Evolutionary conservation across 2,329 filamentous ascomycete genomes (phyloP), one percentile per base, ranked within the genome.

Genomic region (Epichloe uncinata): DNA sequence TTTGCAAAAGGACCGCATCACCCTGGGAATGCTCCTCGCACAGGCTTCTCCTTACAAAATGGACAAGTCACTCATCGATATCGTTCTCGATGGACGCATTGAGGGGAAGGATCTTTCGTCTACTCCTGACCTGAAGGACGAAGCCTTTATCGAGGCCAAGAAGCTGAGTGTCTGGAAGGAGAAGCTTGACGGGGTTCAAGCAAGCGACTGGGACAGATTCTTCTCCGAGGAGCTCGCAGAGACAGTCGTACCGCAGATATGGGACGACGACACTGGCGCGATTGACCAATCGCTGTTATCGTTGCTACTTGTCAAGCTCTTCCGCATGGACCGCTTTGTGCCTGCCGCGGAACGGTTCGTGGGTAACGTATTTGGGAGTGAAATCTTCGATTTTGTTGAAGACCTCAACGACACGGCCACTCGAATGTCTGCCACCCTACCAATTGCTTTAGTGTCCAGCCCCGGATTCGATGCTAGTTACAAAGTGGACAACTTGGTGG

Each of bases 381-480:
- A 83, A 45, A 76, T 97, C 45, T 82, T 95, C 51, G 88, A 96
- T 56, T 79, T 86, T 45, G 84, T 83, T 45, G 87, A 91, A 60
- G 90, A 97, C 63, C 78, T 98, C 44, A 83, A 84, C 62, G 81
- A 86, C 52, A 91, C 93, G 16, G 86, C 95, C 50, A 78, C 82
- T 47, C 84, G 95, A 66, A 88, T 95, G 48, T 84, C 83, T 5
- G 82, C 91, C 33, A 87, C 82, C 34, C 82, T 87, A 2, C 93
- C 93, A 9, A 86, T 98, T 57, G 85, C 93, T 3, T 78, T 98
- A 36, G 91, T 91, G 60, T 98, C 93, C 5, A 96, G 85, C 61
- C 89, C 91, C 53, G 93, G 93, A 37, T 98, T 98, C 64, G 93
- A 98, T 67, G 94, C 94, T 49, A 95, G 88, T 64, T 98, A 97